phyloP scores from a whole-genome alignment of 306 rosid species.

The Morella rubra region DNA sequence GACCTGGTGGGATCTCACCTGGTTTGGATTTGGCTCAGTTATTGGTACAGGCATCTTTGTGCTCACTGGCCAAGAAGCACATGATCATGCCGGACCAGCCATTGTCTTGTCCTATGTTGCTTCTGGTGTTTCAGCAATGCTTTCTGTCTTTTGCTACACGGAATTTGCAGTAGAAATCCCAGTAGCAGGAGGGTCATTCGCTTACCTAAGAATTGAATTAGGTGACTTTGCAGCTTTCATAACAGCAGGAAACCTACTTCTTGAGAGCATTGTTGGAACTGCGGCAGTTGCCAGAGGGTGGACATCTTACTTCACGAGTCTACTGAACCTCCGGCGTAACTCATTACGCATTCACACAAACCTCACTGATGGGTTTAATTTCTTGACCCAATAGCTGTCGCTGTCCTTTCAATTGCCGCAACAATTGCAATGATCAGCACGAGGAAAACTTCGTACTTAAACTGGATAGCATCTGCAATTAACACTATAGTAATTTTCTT shows the following conservation, averaged over 20 bases:
- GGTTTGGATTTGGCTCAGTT: slow-evolving; percentile 83
- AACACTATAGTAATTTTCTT: slow-evolving; percentile 51
- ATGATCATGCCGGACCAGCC: slow-evolving; percentile 61
- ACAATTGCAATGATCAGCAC: slow-evolving; percentile 64
- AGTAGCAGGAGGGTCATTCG: slow-evolving; percentile 78
- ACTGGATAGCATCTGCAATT: slow-evolving; percentile 70
- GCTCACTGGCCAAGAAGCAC: slow-evolving; percentile 64
- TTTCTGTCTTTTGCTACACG: slow-evolving; percentile 79
- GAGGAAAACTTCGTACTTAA: slow-evolving; percentile 55
- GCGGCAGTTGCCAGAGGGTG: slow-evolving; percentile 73
- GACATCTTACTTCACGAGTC: slow-evolving; percentile 75
- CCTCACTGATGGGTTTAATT: slow-evolving; percentile 50
- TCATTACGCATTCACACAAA: slow-evolving; percentile 52
- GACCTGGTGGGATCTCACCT: slow-evolving; percentile 74
- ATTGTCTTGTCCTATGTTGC: slow-evolving; percentile 62
- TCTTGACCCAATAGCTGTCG: slow-evolving; percentile 75
- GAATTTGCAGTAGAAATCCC: slow-evolving; percentile 82
- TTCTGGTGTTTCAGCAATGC: slow-evolving; percentile 81
- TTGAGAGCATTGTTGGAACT: slow-evolving; percentile 57
- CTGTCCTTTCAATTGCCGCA: slow-evolving; percentile 40
- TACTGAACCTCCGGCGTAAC: slow-evolving; percentile 47
- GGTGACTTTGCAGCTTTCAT: slow-evolving; percentile 82
- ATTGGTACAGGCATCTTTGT: slow-evolving; percentile 83
- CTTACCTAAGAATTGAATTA: slow-evolving; percentile 68
- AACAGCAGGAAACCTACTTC: slow-evolving; percentile 77